Evolutionary conservation across 257 asterid species (phyloP), one percentile per base, ranked within the genome.

Genomic region (Solanum chiquidenum): DNA sequence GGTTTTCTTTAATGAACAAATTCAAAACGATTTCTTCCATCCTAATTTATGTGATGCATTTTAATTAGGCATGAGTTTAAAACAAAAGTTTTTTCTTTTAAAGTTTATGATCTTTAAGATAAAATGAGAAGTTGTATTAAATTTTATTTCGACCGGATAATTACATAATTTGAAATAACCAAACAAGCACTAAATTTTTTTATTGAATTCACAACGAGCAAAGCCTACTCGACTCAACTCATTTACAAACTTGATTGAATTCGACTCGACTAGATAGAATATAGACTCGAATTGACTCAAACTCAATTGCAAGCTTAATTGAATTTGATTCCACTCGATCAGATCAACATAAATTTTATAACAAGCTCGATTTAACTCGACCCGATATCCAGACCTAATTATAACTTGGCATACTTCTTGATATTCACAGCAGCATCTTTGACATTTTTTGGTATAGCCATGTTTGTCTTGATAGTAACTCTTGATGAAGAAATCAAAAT

Each of bases 401-500:
- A 95, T 85, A 96, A 86, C 88, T 89, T 96, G 2, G 98, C 96
- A 66, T 92, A 90, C 88, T 89, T 94, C 86, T 86, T 92, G 91
- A 95, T 94, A 85, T 62, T 77, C 33, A 85, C 89, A 83, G 87
- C 93, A 83, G 94, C 95, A 84, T 87, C 86, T 90, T 91, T 93
- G 42, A 92, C 89, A 34, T 90, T 68, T 52, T 93, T 92, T 12
- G 98, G 95, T 52, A 94, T 92, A 60, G 94, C 91, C 94, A 94
- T 62, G 89, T 95, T 94, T 82, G 93, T 92, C 14, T 94, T 82
- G 71, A 96, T 91, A 60, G 98, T 94, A 76, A 96, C 96, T 87
- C 98, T 94, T 35, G 98, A 91, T 2, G 98, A 89, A 38, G 99
- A 89, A 66, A 94, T 89, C 93, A 94, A 49, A 7, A 89, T 31